phyloP scores from a whole-genome alignment of 192 early-diverging fungal genomes.

The Spinellus fusiger region DNA sequence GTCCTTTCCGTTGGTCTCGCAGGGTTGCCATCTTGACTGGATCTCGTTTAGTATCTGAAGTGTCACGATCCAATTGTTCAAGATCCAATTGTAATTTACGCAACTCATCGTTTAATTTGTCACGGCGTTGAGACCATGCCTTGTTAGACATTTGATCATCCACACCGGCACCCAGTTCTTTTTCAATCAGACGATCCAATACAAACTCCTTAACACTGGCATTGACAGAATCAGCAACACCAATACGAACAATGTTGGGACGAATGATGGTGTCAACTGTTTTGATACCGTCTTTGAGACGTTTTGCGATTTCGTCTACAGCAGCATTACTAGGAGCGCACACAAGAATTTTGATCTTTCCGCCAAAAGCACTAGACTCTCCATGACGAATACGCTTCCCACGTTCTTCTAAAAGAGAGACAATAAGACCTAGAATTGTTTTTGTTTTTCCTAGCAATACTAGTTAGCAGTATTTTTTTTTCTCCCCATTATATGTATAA shows the following conservation, averaged over 20 bases:
- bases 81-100: constrained; percentile 35
- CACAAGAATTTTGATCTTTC: constrained; percentile 63
- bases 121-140: constrained; percentile 14
- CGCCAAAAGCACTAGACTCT: not conserved
- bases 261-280: constrained; percentile 51
- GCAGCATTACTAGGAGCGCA: constrained; percentile 97
- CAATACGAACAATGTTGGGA: constrained; percentile 81
- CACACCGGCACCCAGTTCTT: constrained; percentile 42
- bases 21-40: constrained; percentile 10
- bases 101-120: constrained; percentile 32
- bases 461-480: not conserved
- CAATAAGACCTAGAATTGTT: constrained; percentile 83
- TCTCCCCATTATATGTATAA: not conserved
- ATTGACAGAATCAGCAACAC: constrained; percentile 68
- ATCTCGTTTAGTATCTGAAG: constrained; percentile 38
- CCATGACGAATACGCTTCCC: not conserved
- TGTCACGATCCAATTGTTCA: constrained; percentile 32
- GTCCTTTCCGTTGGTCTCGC: constrained; percentile 8
- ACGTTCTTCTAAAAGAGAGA: constrained; percentile 48
- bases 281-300: constrained; percentile 71
- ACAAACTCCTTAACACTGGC: constrained; percentile 64
- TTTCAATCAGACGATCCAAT: constrained; percentile 63
- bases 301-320: constrained; percentile 90
- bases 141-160: constrained; percentile 17
- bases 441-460: constrained; percentile 77